These are phyloP conservation scores for Trametes punicea DNA, from an alignment of 768 basidiomycete genomes.

Conservation along the genomic window DNA sequence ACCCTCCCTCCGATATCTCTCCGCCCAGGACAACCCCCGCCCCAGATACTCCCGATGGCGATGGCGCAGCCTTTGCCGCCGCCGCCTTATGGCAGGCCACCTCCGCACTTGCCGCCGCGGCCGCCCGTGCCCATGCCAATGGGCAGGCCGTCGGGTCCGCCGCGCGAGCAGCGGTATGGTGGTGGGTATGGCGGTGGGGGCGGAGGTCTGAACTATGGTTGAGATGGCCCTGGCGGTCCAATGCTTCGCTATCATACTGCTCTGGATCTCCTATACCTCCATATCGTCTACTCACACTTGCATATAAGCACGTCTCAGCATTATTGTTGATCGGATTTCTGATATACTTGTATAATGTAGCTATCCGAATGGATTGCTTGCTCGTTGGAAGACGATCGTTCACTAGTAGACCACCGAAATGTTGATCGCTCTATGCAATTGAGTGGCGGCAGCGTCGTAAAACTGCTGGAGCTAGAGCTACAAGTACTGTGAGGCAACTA, in stretches of 20 bases:
- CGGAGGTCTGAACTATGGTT: constrained; percentile 32
- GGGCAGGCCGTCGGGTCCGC: constrained; percentile 7
- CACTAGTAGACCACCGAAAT: no score
- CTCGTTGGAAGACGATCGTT: no score
- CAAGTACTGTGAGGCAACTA: no score
- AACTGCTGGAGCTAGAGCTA: no score
- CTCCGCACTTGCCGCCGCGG: constrained; percentile 16
- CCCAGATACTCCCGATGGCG: constrained; percentile 10
- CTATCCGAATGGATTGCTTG: no score
- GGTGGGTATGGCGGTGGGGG: constrained; percentile 21
- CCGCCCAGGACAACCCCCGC: constrained; percentile 24
- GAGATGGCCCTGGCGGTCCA: not conserved
- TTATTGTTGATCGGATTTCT: not conserved
- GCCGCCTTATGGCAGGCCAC: constrained; percentile 16
- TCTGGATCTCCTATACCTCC: not conserved
- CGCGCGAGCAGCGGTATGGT: constrained; percentile 16
- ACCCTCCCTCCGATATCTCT: constrained; percentile 21
- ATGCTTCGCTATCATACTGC: constrained; percentile 2
- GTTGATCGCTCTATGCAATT: no score
- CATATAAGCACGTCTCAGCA: not conserved
- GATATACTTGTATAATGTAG: not conserved
- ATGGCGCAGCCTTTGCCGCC: constrained; percentile 9
- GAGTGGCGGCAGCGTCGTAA: no score
- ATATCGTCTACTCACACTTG: not conserved
- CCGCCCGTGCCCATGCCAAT: constrained; percentile 21